Percentiles rank a stretch among this genome's conserved stretches.
Conservation (phyloP, 768 basidiomycete species). For the Leccinum rimulosum region DNA sequence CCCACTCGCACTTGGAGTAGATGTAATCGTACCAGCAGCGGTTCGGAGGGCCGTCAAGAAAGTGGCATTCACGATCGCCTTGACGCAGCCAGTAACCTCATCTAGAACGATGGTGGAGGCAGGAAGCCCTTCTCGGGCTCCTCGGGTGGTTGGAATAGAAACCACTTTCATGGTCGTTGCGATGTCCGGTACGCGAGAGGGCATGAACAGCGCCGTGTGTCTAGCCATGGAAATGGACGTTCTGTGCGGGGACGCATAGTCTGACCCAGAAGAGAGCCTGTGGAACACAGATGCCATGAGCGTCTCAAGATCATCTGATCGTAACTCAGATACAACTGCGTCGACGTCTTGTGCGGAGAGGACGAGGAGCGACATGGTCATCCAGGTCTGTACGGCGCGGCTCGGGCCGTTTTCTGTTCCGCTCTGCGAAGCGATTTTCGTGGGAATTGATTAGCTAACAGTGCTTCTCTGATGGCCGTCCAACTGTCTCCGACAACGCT, state of each 20-base stretch:
- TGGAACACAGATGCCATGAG: constrained; percentile 61
- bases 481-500: too few relatives aligned
- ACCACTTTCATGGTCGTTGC: constrained; percentile 82
- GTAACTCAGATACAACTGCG: constrained; percentile 42
- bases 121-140: constrained; percentile 58
- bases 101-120: constrained; percentile 77
- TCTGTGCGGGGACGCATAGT: constrained; percentile 50
- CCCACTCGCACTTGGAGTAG: neutral
- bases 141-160: constrained; percentile 53
- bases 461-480: too few relatives aligned
- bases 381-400: neutral
- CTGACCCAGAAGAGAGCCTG: constrained; percentile 38
- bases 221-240: constrained; percentile 48
- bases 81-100: constrained; percentile 63
- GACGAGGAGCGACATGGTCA: constrained; percentile 50
- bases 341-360: constrained; percentile 63
- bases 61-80: constrained; percentile 75
- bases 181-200: constrained; percentile 52
- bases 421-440: too few relatives aligned
- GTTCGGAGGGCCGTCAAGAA: constrained; percentile 78
- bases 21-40: constrained; percentile 58
- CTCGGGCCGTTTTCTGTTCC: neutral
- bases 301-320: constrained; percentile 43
- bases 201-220: constrained; percentile 81
- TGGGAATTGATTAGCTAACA: too few relatives aligned